A percentile compares a stretch with the other conserved stretches of the same genome.
phyloP scores from a whole-genome alignment of 2,329 filamentous ascomycete genomes.

The Mycosphaerella sp. region DNA sequence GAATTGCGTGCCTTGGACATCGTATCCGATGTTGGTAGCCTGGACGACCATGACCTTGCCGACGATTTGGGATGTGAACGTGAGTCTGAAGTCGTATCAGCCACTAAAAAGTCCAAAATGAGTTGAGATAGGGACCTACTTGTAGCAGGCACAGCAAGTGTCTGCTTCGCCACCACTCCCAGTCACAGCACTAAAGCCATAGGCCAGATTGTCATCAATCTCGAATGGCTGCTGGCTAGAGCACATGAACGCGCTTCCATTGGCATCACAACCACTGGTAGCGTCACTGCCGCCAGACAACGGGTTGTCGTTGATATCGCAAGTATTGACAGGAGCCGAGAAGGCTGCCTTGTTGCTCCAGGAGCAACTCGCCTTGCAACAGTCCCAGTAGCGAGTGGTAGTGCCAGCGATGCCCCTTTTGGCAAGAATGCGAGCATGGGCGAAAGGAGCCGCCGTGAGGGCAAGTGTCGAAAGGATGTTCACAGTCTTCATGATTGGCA shows the following conservation, averaged over 20 bases:
- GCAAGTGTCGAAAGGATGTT: background rate
- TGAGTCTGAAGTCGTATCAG: constrained; percentile 36
- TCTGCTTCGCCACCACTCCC: background rate
- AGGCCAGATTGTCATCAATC: background rate
- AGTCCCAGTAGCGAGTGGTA: background rate
- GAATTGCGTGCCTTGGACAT: constrained; percentile 54
- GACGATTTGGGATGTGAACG: constrained; percentile 51
- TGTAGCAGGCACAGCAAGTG: background rate
- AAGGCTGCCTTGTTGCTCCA: background rate
- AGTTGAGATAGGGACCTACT: background rate
- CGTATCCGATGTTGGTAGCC: constrained; percentile 57
- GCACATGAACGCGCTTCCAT: background rate
- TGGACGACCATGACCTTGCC: constrained; percentile 61
- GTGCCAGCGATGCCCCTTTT: background rate
- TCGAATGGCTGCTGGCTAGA: background rate
- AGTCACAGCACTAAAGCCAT: background rate
- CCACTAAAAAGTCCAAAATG: background rate
- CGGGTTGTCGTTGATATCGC: background rate
- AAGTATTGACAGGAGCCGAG: background rate
- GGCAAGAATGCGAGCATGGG: background rate
- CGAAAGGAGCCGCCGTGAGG: background rate
- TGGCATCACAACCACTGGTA: background rate
- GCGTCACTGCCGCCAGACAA: background rate
- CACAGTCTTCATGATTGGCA: background rate
- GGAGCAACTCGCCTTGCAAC: background rate